Percentiles rank a stretch among this genome's conserved stretches.
Evolutionary conservation across 179 eudicot species (phyloP).

Genomic region (Amaranthus tricolor): DNA sequence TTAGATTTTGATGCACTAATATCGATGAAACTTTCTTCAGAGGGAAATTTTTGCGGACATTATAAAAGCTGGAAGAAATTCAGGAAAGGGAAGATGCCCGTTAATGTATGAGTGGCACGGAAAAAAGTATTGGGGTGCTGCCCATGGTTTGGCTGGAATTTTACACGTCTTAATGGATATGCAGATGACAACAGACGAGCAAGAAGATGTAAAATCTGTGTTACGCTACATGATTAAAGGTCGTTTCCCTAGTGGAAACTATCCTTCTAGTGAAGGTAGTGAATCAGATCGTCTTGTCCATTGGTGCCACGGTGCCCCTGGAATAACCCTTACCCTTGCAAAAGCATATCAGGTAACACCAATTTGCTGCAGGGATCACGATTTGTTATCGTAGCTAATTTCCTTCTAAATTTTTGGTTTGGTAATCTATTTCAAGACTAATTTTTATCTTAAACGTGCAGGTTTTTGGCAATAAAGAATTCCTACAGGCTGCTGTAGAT

Average conservation of each 20-base stretch:
- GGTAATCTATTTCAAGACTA: not conserved
- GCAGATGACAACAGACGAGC: constrained; percentile 54
- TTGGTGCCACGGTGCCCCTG: constrained; percentile 91
- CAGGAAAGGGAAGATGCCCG: constrained; percentile 56
- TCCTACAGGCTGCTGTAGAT: constrained; percentile 60
- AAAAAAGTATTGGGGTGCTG: constrained; percentile 76
- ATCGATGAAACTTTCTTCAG: constrained; percentile 1
- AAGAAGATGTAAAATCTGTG: constrained; percentile 55
- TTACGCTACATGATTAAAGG: constrained; percentile 60
- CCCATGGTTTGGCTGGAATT: constrained; percentile 84
- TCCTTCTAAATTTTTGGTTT: not conserved
- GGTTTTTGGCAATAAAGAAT: constrained; percentile 60
- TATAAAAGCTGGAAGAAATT: constrained; percentile 46
- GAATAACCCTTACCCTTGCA: constrained; percentile 62
- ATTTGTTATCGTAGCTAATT: not conserved
- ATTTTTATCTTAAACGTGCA: constrained; percentile 6
- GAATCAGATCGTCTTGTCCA: constrained; percentile 69
- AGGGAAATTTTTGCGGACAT: constrained; percentile 52
- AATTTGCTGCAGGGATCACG: not conserved
- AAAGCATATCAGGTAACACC: constrained; percentile 72
- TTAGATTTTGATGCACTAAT: constrained; percentile 5
- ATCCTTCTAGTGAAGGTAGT: constrained; percentile 72
- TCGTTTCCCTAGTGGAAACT: constrained; percentile 70
- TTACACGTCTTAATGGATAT: constrained; percentile 66
- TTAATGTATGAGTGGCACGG: constrained; percentile 74